Base-by-base conservation (phyloP, 2,329 filamentous ascomycete genomes). In the Talaromyces atroroseus region DNA sequence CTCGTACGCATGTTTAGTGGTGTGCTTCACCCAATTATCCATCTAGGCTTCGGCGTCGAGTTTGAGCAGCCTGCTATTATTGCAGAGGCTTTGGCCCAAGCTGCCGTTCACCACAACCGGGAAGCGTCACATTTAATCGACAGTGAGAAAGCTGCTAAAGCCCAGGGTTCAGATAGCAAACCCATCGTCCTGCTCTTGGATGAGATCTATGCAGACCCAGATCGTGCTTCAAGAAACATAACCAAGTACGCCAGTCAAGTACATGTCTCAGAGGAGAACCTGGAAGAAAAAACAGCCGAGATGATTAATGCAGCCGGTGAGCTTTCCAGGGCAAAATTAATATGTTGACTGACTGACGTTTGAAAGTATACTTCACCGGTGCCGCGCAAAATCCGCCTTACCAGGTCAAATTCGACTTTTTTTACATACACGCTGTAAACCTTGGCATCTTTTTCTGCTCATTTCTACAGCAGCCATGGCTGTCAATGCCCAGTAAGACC, bases 31-130 rank as follows among this genome's bases (percentile, higher is more conserved):
- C 90, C 90, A 1, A 74, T 94, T 16, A 92, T 96, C 60, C 90
- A 95, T 67, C 79, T 95, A 21, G 88, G 90, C 50, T 95, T 90
- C 67, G 91, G 88, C 4, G 67, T 96, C 34, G 90, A 95, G 68
- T 95, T 90, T 75, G 69, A 80, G 8, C 90, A 95, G 66, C 89
- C 89, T 2, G 88, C 88, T 40, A 84, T 95, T 59, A 80, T 96
- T 24, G 89, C 90, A 7, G 83, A 92, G 72, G 90, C 78, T 1
- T 81, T 96, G 18, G 89, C 91, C 0, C 86, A 94, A 74, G 79
- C 87, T 1, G 83, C 87, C 6, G 82, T 90, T 2, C 89, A 95
- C 65, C 73, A 78, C 4, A 73, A 79, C 44, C 79, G 80, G 69
- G 76, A 87, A 1, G 74, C 71, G 1, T 61, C 68, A 0, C 81